Evolutionary conservation across 2,329 filamentous ascomycete species (phyloP).

Genomic region (Fusarium verrucosum): DNA sequence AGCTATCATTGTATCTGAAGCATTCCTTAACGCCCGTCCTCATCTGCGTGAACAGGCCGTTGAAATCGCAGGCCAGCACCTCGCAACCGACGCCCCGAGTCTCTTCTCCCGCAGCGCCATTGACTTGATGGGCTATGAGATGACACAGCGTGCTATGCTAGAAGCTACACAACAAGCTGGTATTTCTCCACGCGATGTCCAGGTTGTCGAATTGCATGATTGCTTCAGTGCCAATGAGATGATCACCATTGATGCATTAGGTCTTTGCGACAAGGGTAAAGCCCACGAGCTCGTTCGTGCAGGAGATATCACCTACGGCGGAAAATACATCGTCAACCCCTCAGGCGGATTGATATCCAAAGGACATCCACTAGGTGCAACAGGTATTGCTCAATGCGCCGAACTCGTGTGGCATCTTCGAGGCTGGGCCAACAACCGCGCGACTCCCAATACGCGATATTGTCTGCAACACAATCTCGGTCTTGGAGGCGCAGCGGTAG

Average conservation of each 20-base stretch:
- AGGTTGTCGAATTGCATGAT: conserved; percentile 93
- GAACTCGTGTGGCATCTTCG: conserved; percentile 95
- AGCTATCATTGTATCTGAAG: conserved; percentile 86
- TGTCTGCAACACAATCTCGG: conserved; percentile 94
- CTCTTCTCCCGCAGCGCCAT: conserved; percentile 85
- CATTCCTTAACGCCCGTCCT: conserved; percentile 85
- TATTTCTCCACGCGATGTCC: conserved; percentile 72
- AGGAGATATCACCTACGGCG: conserved; percentile 92
- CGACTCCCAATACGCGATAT: conserved; percentile 72
- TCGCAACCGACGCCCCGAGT: conserved; percentile 83
- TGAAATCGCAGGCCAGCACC: conserved; percentile 84
- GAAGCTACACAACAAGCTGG: conserved; percentile 79
- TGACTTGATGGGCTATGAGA: conserved; percentile 88
- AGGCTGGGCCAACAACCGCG: conserved; percentile 93
- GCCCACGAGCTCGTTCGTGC: conserved; percentile 89
- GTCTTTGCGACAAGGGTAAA: conserved; percentile 79
- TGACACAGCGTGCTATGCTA: conserved; percentile 76
- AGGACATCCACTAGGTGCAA: conserved; percentile 92
- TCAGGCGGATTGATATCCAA: conserved; percentile 96
- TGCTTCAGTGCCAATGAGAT: conserved; percentile 97
- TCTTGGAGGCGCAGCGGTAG: conserved; percentile 88
- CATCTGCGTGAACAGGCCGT: conserved; percentile 86
- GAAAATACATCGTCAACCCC: conserved; percentile 86
- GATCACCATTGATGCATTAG: conserved; percentile 86
- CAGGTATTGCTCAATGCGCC: conserved; percentile 93